Evolutionary conservation across 2,329 filamentous ascomycete species (phyloP).

Genomic region (Aspergillus neoniger): DNA sequence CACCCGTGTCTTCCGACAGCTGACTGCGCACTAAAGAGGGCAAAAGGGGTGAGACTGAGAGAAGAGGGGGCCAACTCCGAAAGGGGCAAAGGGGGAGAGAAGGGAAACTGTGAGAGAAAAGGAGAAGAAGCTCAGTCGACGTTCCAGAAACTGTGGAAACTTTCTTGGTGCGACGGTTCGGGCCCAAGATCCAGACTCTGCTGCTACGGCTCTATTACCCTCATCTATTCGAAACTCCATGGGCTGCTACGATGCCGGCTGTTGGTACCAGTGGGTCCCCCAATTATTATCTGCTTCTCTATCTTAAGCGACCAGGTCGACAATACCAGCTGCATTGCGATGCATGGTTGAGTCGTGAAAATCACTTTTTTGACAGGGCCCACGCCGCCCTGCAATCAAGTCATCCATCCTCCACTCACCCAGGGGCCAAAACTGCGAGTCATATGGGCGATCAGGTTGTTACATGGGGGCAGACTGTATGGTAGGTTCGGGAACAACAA

Average conservation of each 20-base stretch:
- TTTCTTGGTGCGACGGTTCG: constrained; percentile 20
- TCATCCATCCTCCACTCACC: not conserved
- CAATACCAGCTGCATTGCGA: not conserved
- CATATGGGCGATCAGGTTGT: constrained; percentile 13
- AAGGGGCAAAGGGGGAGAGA: constrained; percentile 9
- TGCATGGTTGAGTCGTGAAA: constrained; percentile 3
- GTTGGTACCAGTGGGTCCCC: constrained; percentile 9
- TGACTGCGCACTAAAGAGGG: constrained; percentile 3
- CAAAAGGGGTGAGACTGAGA: constrained; percentile 2
- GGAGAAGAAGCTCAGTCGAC: constrained; percentile 11
- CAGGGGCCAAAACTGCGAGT: constrained; percentile 17
- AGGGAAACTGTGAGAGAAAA: constrained; percentile 1
- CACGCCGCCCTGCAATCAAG: constrained; percentile 20
- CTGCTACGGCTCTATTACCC: constrained; percentile 17
- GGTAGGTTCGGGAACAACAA: not conserved
- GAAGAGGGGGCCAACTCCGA: not conserved
- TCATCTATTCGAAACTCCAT: constrained; percentile 24
- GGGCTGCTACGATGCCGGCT: constrained; percentile 12
- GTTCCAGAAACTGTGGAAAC: constrained; percentile 27
- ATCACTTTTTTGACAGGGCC: constrained; percentile 15
- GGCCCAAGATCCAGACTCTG: constrained; percentile 24
- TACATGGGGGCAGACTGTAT: constrained; percentile 14
- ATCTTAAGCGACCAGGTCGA: not conserved
- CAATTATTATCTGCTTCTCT: constrained; percentile 2
- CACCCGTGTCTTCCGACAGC: constrained; percentile 9